phyloP scores from a whole-genome alignment of 345 rosid genomes.

The Eucalyptus viminalis region DNA sequence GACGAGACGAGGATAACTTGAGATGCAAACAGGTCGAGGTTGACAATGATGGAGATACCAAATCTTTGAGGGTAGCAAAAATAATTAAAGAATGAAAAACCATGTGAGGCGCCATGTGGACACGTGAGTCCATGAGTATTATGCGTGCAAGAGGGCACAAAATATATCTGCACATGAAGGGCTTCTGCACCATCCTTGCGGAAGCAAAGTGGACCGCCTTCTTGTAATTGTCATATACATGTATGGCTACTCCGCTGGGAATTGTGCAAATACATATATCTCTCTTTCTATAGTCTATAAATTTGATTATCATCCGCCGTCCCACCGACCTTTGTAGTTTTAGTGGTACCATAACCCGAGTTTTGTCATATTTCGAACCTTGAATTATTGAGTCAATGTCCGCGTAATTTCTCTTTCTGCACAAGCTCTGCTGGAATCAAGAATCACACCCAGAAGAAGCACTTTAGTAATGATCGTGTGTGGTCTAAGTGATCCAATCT shows the following conservation, averaged over 20 bases:
- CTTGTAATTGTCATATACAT: neutral
- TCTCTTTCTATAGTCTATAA: neutral
- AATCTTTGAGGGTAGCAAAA: neutral
- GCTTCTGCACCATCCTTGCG: neutral
- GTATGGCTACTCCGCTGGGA: neutral
- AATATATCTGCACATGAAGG: neutral
- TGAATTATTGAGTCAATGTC: neutral
- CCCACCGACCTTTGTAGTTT: neutral
- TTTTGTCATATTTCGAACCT: neutral
- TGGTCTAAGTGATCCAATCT: neutral
- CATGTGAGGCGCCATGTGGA: constrained; percentile 2
- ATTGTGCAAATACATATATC: neutral
- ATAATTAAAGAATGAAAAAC: neutral
- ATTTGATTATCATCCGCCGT: neutral
- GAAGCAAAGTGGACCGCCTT: neutral
- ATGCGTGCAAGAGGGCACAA: neutral
- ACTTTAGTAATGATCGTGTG: neutral
- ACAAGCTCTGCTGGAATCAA: neutral
- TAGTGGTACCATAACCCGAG: neutral
- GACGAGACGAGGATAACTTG: neutral
- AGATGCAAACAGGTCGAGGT: neutral
- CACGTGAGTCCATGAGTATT: neutral
- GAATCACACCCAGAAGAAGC: neutral
- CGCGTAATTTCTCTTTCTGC: neutral
- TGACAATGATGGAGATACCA: neutral